A percentile compares a stretch with the other conserved stretches of the same genome.
Evolutionary conservation across 2,329 filamentous ascomycete species (phyloP).

Genomic region (Endocalyx cinctus): DNA sequence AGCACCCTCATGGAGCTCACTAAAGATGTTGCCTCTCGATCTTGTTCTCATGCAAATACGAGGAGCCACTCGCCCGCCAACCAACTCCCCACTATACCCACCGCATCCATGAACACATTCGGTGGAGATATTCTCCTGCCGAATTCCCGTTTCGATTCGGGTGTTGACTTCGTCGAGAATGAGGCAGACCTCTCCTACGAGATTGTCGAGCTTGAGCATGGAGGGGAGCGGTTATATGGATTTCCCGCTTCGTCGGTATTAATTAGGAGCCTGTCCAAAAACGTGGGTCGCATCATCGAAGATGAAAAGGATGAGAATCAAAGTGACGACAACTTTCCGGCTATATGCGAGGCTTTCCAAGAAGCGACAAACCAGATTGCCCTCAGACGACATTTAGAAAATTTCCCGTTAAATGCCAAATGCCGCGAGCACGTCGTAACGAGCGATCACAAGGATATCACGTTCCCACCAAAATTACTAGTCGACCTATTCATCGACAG

Average conservation of each 20-base stretch:
- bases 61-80: not conserved
- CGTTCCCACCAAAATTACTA: constrained; percentile 10
- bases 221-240: constrained; percentile 13
- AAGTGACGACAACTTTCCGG: not conserved
- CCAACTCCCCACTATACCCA: not conserved
- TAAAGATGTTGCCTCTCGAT: constrained; percentile 9
- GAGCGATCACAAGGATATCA: constrained; percentile 9
- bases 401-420: constrained; percentile 8
- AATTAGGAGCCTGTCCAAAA: constrained; percentile 9
- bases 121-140: no score
- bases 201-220: constrained; percentile 9
- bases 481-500: constrained; percentile 12
- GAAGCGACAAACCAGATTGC: not conserved
- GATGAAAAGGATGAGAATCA: not conserved
- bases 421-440: constrained; percentile 5
- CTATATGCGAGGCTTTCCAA: constrained; percentile 2
- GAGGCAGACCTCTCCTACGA: constrained; percentile 2
- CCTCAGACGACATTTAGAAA: constrained; percentile 9
- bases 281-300: constrained; percentile 3
- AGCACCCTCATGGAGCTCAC: constrained; percentile 9
- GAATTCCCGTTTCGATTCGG: no score
- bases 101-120: constrained; percentile 2
- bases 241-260: constrained; percentile 15
- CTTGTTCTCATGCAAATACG: constrained; percentile 4
- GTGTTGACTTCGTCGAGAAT: no score